Conservation (phyloP, 495 filamentous ascomycete species). For the Lophium mytilinum region DNA sequence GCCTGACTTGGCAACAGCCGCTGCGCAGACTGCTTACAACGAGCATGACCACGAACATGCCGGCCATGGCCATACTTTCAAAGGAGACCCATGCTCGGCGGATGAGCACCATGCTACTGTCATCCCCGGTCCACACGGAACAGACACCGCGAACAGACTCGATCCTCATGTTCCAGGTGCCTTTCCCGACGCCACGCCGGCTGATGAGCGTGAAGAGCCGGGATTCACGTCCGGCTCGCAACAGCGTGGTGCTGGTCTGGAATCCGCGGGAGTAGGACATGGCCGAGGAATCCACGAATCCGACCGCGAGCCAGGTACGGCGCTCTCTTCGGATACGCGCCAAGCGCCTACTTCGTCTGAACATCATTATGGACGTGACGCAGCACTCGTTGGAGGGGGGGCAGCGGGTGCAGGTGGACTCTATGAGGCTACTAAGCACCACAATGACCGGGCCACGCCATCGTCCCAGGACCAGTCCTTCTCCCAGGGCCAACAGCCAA, state of each 20-base stretch:
- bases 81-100: slow-evolving; percentile 8
- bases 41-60: slow-evolving; percentile 13
- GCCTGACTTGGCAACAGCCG: slow-evolving; percentile 2
- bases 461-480: neutral
- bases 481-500: too few relatives aligned
- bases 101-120: neutral
- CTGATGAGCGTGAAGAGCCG: slow-evolving; percentile 1
- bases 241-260: too few relatives aligned
- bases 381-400: slow-evolving; percentile 19
- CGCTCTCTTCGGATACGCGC: too few relatives aligned
- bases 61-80: slow-evolving; percentile 10
- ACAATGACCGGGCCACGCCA: slow-evolving; percentile 3
- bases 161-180: slow-evolving; percentile 26
- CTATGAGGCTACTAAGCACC: slow-evolving; percentile 11
- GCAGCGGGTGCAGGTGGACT: slow-evolving; percentile 12
- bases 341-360: neutral
- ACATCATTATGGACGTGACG: slow-evolving; percentile 24
- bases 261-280: too few relatives aligned
- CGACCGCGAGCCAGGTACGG: too few relatives aligned
- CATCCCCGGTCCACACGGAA: slow-evolving; percentile 11
- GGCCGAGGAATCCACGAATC: too few relatives aligned
- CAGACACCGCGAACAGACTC: slow-evolving; percentile 18
- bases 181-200: slow-evolving; percentile 14
- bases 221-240: too few relatives aligned
- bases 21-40: neutral